These are phyloP conservation scores for Tylopilus rubrobrunneus DNA, from an alignment of 768 basidiomycete genomes.

Conservation along the genomic window DNA sequence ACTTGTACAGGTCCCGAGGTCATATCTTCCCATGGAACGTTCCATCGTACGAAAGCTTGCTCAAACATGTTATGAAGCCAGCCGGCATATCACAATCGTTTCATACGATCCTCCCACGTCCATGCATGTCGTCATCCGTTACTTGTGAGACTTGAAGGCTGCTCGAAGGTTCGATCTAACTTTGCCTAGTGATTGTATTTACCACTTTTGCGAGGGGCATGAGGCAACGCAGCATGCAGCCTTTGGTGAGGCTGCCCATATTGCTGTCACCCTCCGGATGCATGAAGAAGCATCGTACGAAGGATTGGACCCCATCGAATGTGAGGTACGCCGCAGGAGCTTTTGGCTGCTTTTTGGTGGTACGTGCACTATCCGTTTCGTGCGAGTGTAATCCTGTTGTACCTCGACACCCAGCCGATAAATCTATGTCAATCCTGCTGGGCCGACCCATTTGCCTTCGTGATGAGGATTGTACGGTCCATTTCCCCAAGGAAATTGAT, in stretches of 20 bases:
- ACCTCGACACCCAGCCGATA: constrained; percentile 57
- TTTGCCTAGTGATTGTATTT: constrained; percentile 64
- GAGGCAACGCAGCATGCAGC: constrained; percentile 85
- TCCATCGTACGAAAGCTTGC: constrained; percentile 82
- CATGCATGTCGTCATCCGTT: constrained; percentile 82
- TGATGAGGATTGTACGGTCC: constrained; percentile 87
- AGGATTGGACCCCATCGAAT: constrained; percentile 80
- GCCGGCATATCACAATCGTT: constrained; percentile 73
- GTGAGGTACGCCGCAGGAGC: constrained; percentile 76
- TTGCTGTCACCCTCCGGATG: constrained; percentile 77
- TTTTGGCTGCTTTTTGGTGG: constrained; percentile 93
- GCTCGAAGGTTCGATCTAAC: constrained; percentile 4
- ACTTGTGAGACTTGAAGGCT: constrained; percentile 58
- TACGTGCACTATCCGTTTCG: constrained; percentile 32
- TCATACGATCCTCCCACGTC: constrained; percentile 82
- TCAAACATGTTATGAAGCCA: constrained; percentile 76
- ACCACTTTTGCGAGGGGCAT: constrained; percentile 87
- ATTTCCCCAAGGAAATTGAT: constrained; percentile 85
- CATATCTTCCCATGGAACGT: constrained; percentile 84
- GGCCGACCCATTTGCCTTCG: constrained; percentile 82
- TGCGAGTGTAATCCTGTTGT: background rate
- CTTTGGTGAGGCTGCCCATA: constrained; percentile 83
- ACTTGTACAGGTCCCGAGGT: constrained; percentile 82
- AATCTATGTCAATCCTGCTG: constrained; percentile 82
- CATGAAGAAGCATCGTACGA: constrained; percentile 85